Percentiles rank a stretch among this genome's conserved stretches.
These are phyloP conservation scores for Chenopodium formosanum DNA, from an alignment of 148 eudicot species.

Conservation along the genomic window DNA sequence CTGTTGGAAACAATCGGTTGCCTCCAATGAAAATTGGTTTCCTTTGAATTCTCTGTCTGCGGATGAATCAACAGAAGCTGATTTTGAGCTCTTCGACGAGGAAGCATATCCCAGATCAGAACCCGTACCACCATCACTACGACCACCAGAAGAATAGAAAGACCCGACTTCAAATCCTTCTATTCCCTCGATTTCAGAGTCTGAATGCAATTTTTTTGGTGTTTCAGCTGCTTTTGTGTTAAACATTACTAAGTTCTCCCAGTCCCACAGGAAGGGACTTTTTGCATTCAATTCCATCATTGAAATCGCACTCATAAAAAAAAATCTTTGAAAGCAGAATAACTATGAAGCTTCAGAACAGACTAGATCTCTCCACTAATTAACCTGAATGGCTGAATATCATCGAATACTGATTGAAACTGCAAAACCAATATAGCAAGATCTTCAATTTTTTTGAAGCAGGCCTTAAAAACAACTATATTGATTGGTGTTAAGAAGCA, in stretches of 20 bases:
- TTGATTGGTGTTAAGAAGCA: not conserved
- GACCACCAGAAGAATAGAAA: constrained; percentile 59
- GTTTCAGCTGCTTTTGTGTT: constrained; percentile 51
- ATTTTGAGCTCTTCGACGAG: constrained; percentile 73
- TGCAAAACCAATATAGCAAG: not conserved
- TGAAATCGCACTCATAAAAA: constrained; percentile 35
- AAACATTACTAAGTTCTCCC: constrained; percentile 67
- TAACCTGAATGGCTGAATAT: constrained; percentile 2
- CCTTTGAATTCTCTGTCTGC: constrained; percentile 42
- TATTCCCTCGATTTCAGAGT: constrained; percentile 60
- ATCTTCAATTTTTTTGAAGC: not conserved
- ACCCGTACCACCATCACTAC: constrained; percentile 41
- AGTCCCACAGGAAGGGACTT: constrained; percentile 63
- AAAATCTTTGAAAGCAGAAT: constrained; percentile 1
- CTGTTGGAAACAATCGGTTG: constrained; percentile 41
- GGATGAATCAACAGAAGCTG: constrained; percentile 72
- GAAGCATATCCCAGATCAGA: constrained; percentile 67
- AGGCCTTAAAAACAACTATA: not conserved
- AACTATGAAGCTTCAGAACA: constrained; percentile 8
- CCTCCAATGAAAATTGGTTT: constrained; percentile 40
- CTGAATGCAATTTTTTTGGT: constrained; percentile 56
- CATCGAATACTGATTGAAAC: not conserved
- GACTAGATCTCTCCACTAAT: constrained; percentile 14
- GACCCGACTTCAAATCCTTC: constrained; percentile 69
- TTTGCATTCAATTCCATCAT: constrained; percentile 80